A percentile compares a stretch with the other conserved stretches of the same genome.
Conservation (phyloP, 345 rosid genomes). For the Trapa bicornis region DNA sequence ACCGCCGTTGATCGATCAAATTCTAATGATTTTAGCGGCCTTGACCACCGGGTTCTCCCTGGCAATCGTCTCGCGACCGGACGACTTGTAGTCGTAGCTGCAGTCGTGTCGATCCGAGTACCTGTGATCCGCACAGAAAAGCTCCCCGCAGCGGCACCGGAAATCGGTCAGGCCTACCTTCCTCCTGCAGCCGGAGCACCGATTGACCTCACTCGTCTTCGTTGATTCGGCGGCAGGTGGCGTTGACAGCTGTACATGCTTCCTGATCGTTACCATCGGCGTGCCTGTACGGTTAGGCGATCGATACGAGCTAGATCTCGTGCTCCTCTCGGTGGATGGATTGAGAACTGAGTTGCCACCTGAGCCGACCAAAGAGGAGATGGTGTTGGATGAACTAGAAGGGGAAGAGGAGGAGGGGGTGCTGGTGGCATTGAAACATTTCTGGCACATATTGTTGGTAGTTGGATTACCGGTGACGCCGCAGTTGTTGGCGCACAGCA, state of each 20-base stretch:
- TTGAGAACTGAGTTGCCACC: constrained; percentile 25
- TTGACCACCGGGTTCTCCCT: constrained; percentile 89
- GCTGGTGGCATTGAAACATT: constrained; percentile 67
- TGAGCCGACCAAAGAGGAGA: not conserved
- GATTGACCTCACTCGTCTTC: constrained; percentile 54
- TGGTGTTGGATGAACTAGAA: not conserved
- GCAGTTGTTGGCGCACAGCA: constrained; percentile 70
- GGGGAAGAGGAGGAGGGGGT: constrained; percentile 16
- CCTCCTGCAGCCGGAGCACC: constrained; percentile 78
- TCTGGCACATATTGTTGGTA: constrained; percentile 93
- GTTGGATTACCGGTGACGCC: constrained; percentile 81
- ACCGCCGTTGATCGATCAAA: constrained; percentile 21
- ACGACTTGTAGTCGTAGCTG: constrained; percentile 42
- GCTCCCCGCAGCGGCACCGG: constrained; percentile 90
- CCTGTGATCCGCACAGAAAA: constrained; percentile 70
- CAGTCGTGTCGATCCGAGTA: no score
- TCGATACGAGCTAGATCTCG: constrained; percentile 42
- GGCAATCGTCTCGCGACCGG: constrained; percentile 86
- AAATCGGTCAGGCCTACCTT: constrained; percentile 95
- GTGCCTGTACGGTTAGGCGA: constrained; percentile 17
- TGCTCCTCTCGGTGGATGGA: constrained; percentile 25
- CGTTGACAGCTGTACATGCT: constrained; percentile 5
- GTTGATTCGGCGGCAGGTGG: constrained; percentile 4
- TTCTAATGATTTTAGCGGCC: constrained; percentile 90
- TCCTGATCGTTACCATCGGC: constrained; percentile 12